Percentiles rank a stretch among this genome's conserved stretches.
Evolutionary conservation across 2,329 filamentous ascomycete genomes (phyloP).

Genomic region (Ceratocystis ficicola): DNA sequence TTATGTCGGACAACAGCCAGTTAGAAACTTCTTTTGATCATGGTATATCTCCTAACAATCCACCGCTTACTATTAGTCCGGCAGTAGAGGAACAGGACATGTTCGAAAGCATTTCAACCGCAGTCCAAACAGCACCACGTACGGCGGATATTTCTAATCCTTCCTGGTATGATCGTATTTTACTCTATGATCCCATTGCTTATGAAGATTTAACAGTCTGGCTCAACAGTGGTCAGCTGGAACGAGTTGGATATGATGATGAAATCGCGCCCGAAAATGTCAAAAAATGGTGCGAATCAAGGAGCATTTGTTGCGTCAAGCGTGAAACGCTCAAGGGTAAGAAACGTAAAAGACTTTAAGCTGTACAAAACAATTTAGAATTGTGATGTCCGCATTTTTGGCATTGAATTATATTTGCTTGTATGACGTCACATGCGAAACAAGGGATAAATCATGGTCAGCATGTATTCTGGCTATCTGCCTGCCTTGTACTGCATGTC

Average conservation of each 20-base stretch:
- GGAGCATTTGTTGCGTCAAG: slow-evolving; percentile 75
- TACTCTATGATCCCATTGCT: slow-evolving; percentile 84
- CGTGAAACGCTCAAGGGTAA: slow-evolving; percentile 43
- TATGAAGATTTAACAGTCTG: slow-evolving; percentile 74
- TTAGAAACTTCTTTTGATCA: slow-evolving; percentile 9
- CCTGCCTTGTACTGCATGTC: neutral
- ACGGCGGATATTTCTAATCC: slow-evolving; percentile 40
- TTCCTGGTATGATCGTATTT: slow-evolving; percentile 84
- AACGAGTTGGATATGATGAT: slow-evolving; percentile 49
- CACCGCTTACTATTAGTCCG: slow-evolving; percentile 32
- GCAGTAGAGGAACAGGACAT: slow-evolving; percentile 35
- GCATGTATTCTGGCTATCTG: neutral
- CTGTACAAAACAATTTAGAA: neutral
- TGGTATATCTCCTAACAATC: slow-evolving; percentile 33
- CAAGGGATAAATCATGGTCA: neutral
- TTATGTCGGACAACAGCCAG: slow-evolving; percentile 17
- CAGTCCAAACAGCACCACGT: slow-evolving; percentile 40
- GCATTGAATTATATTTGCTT: neutral
- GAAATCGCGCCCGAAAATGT: slow-evolving; percentile 54
- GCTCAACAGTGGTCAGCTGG: slow-evolving; percentile 62
- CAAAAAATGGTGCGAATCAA: slow-evolving; percentile 80
- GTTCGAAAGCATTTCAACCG: slow-evolving; percentile 43
- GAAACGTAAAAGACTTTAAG: slow-evolving; percentile 39
- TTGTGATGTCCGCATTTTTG: neutral
- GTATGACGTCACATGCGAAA: neutral